phyloP scores from a whole-genome alignment of 1,139 yeast genomes.

The Saccharomyces hybrid region DNA sequence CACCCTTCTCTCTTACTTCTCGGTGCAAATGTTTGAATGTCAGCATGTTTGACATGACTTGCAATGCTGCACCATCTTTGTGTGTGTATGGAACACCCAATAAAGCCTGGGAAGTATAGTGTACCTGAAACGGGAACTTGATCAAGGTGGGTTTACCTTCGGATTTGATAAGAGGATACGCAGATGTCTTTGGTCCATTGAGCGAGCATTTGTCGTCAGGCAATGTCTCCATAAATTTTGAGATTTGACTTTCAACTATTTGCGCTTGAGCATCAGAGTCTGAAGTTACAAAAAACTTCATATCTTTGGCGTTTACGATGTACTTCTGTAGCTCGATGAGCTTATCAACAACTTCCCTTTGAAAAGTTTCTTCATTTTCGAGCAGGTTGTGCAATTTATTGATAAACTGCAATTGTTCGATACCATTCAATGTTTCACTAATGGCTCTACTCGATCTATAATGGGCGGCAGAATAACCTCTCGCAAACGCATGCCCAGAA shows the following conservation, averaged over 20 bases:
- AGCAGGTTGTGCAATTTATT: conserved; percentile 47
- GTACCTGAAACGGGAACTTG: conserved; percentile 81
- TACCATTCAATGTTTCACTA: conserved; percentile 62
- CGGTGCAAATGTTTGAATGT: conserved; percentile 81
- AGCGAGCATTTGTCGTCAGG: conserved; percentile 13
- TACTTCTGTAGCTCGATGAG: conserved; percentile 48
- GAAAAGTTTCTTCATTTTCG: conserved; percentile 51
- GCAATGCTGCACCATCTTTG: conserved; percentile 78
- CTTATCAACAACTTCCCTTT: conserved; percentile 53
- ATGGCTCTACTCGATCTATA: conserved; percentile 55
- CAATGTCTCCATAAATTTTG: conserved; percentile 20
- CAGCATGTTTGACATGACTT: conserved; percentile 70
- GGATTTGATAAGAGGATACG: conserved; percentile 14
- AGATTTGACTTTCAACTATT: conserved; percentile 29
- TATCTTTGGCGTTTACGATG: conserved; percentile 36
- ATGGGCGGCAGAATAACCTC: conserved; percentile 57
- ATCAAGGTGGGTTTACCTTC: conserved; percentile 40
- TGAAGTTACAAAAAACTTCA: conserved; percentile 56
- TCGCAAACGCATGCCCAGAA: conserved; percentile 81
- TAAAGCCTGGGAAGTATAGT: conserved; percentile 67
- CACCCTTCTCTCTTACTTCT: conserved; percentile 90
- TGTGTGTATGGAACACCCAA: conserved; percentile 61
- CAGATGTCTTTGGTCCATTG: conserved; percentile 5
- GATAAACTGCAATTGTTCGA: conserved; percentile 68
- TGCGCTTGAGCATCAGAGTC: conserved; percentile 35